These are phyloP conservation scores for Tulasnella sp. DNA, from an alignment of 768 basidiomycete genomes.

Conservation along the genomic window DNA sequence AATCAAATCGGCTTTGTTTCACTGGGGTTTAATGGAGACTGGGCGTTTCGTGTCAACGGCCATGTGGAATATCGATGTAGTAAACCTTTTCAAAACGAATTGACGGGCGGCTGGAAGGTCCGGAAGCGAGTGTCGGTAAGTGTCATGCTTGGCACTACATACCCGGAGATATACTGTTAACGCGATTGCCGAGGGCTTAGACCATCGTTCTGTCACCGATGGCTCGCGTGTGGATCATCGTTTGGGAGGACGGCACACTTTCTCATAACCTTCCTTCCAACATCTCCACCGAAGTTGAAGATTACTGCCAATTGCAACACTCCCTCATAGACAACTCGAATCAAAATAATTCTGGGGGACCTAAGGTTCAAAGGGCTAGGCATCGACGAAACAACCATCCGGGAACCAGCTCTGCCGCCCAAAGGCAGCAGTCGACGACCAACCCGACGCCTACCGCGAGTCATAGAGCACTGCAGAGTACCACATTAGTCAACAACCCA, in stretches of 20 bases:
- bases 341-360: too few relatives aligned
- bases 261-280: background rate
- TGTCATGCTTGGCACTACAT: background rate
- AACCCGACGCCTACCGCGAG: background rate
- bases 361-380: too few relatives aligned
- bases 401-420: too few relatives aligned
- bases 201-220: background rate
- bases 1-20: background rate
- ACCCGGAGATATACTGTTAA: too few relatives aligned
- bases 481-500: too few relatives aligned
- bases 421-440: too few relatives aligned
- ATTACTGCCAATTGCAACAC: background rate
- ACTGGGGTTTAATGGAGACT: background rate
- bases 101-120: background rate
- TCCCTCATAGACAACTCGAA: background rate
- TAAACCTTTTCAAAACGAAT: background rate
- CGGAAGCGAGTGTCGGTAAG: background rate
- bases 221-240: background rate
- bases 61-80: background rate
- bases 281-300: background rate
- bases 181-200: background rate
- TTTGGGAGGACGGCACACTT: background rate
- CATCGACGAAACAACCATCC: too few relatives aligned
- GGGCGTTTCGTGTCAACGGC: background rate
- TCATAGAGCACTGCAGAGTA: background rate